phyloP scores from a whole-genome alignment of 2,329 filamentous ascomycete species.

The Fusarium agapanthi region DNA sequence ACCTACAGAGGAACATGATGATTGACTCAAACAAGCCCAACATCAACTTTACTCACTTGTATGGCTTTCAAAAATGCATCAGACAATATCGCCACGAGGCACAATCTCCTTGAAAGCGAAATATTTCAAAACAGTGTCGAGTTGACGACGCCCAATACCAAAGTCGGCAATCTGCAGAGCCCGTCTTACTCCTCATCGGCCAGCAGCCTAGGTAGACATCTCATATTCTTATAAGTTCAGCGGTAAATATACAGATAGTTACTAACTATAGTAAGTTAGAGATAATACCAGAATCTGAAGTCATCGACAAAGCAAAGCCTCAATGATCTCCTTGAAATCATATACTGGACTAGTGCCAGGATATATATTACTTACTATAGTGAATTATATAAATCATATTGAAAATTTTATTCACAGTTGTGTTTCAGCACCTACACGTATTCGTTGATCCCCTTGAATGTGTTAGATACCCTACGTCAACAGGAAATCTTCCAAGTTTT shows the following conservation, averaged over 20 bases:
- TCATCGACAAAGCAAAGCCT: neutral
- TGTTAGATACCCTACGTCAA: neutral
- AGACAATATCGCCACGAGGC: neutral
- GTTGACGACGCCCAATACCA: neutral
- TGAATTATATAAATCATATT: neutral
- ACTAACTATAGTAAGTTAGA: neutral
- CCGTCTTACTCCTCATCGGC: conserved; percentile 9
- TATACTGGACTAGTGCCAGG: too few relatives aligned
- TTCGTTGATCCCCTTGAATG: neutral
- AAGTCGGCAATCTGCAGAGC: neutral
- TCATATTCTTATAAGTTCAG: neutral
- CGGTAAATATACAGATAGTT: neutral
- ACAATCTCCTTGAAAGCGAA: neutral
- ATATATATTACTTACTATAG: too few relatives aligned
- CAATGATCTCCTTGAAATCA: neutral
- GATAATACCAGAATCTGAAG: neutral
- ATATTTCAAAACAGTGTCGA: neutral
- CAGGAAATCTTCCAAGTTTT: neutral
- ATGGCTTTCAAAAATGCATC: neutral
- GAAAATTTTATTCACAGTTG: too few relatives aligned
- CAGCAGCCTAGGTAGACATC: conserved; percentile 6
- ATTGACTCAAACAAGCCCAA: neutral
- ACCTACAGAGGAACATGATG: neutral
- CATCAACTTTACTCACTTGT: neutral
- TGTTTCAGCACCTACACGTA: neutral